phyloP scores from a whole-genome alignment of 192 early-diverging fungal genomes.

The Lunasporangiospora selenospora region DNA sequence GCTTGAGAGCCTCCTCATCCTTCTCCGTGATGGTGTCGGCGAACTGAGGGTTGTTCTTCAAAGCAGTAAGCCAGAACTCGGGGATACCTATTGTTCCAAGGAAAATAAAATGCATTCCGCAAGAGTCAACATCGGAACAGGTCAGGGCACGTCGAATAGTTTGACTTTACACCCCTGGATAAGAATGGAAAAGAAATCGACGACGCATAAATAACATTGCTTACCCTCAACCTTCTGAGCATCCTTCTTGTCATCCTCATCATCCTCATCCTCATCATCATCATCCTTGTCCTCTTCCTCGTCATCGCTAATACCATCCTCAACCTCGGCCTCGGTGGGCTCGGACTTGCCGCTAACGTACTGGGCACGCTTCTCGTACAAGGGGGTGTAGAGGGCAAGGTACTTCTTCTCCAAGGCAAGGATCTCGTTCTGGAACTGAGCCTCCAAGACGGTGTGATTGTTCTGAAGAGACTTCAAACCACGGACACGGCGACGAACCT shows the following conservation, averaged over 20 bases:
- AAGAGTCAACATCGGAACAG: no score
- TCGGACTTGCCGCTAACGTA: slow-evolving; percentile 82
- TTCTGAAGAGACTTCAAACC: slow-evolving; percentile 87
- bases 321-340: slow-evolving; percentile 87
- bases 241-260: no score
- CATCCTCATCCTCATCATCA: slow-evolving; percentile 52
- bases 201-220: no score
- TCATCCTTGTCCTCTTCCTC: slow-evolving; percentile 63
- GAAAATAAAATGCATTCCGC: neutral
- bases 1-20: slow-evolving; percentile 91
- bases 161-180: no score
- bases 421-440: slow-evolving; percentile 92
- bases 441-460: slow-evolving; percentile 84
- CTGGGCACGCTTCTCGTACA: slow-evolving; percentile 86
- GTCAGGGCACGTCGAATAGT: no score
- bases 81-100: slow-evolving; percentile 74
- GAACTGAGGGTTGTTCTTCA: slow-evolving; percentile 88
- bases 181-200: no score
- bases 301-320: slow-evolving; percentile 65
- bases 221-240: slow-evolving; percentile 37
- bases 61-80: slow-evolving; percentile 94
- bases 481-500: slow-evolving; percentile 84
- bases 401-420: slow-evolving; percentile 97
- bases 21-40: slow-evolving; percentile 88
- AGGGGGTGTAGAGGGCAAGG: slow-evolving; percentile 78